Base-by-base conservation (phyloP, 2,329 filamentous ascomycete species). In the Colletotrichum nymphaeae region DNA sequence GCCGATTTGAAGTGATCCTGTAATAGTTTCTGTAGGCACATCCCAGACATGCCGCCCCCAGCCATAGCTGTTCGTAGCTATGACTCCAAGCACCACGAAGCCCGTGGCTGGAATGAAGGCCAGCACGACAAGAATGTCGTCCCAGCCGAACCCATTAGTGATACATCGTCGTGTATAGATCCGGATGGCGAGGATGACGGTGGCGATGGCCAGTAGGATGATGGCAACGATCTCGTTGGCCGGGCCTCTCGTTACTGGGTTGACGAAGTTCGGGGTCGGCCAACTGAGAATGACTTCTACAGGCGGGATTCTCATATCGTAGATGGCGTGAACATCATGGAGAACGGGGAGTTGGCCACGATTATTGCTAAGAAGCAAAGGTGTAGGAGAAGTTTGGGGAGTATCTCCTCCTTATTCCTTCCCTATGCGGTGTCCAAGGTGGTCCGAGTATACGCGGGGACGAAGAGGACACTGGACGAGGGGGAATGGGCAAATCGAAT, bases 11-110 rank as follows among this genome's bases (percentile, higher is more conserved):
- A 82, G 69, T n/a, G 77, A 77, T 37, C 75, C 67, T 11, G 69
- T 75, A 35, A 77, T 68, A 64, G 76, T 65, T 12, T 75, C 67
- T 0, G 65, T 19, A 37, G 78, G 77, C 6, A 82, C 60, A 63
- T 84, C 81, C 81, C 81, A 83, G 5, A 79, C 73, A 62, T 83
- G 83, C 53, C 78, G 77, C 28, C 79, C 78, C 79, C 80, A 81
- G 55, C 79, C 76, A 8, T 81, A 76, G 8, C 60, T 49, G 3
- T 76, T 67, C 58, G 80, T 77, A 1, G 76, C 78, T 53, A 79
- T 65, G 57, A 82, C 67, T 4, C 79, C 79, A 5, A 78, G 69
- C 30, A 81, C 75, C 9, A 81, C 78, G 62, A 81, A 84, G 9
- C 78, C 78, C 9, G 76, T 74, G 4, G 82, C 77, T 12, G 82